Evolutionary conservation across 2,329 filamentous ascomycete species (phyloP), one percentile per base, ranked within the genome.

Genomic region (Xylariomycetidae sp.): DNA sequence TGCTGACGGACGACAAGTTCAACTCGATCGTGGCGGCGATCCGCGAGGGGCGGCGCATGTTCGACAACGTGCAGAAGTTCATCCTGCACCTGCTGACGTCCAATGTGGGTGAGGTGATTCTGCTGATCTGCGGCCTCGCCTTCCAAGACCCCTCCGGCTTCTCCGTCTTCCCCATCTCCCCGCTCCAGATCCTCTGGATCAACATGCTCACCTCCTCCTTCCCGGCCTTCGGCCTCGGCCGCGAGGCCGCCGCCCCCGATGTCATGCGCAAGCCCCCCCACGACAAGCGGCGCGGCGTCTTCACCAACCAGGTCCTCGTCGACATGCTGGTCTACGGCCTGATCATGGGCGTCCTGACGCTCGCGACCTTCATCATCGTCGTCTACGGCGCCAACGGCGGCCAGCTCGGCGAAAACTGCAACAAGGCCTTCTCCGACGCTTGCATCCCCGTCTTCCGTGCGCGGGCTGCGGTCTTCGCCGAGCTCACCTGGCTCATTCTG

Each of bases 191-290:
- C 42, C 74, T 95, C 38, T 95, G 86, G 87, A 86, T 95, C 57
- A 94, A 94, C 60, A 90, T 94, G 83, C 74, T 92, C 35, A 95
- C 88, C 0, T 90, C 85, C 25, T 85, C 82, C 2, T 78, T 92
- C 57, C 87, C 87, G 2, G 88, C 89, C 38, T 92, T 95, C 65
- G 88, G 87, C 26, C 74, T 95, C 1, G 86, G 87, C 14, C 82
- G 87, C 46, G 87, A 94, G 58, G 64, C 71, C 27, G 85, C 85
- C 0, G 76, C 80, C 0, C 71, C 75, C 2, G 83, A 90, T 52
- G 80, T 94, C 40, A 86, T 94, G 75, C 65, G 72, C 42, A 80
- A 86, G 32, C 85, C 85, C 6, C 88, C 88, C 0, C 85, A 90
- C 43, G 72, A 82, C 59, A 70, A 70, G 57, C 62, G 57, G 45